Evolutionary conservation across 2,329 filamentous ascomycete genomes (phyloP), one percentile per base, ranked within the genome.

Genomic region (Fusarium nisikadoi): DNA sequence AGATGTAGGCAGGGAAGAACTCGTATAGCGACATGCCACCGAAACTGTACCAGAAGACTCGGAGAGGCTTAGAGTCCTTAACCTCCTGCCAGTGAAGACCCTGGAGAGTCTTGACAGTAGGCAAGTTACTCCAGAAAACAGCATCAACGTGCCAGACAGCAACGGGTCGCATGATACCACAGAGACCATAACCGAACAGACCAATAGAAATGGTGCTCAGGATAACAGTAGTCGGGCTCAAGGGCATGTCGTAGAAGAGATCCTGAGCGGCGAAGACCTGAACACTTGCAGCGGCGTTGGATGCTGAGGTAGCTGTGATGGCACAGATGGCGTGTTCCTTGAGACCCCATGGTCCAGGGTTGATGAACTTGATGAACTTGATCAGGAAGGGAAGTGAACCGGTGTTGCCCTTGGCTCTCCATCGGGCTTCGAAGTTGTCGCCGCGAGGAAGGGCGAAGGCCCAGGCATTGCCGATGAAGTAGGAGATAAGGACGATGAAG

Each of bases 401-500:
- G 7, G 83, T 75, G 11, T 82, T 82, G 7, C 82, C 81, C 23
- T 77, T 76, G 7, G 74, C 81, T 49, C 83, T 81, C 86, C 87
- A 89, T 45, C 81, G 77, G 31, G 84, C 81, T 62, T 87, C 83
- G 8, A 82, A 77, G n/a, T 77, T 78, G 56, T 89, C 87, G 17
- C 87, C 87, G 10, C 87, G 86, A 3, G 88, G 87, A 5, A 88
- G 80, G 10, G 65, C 19, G 3, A 64, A 56, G 3, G 77, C 76
- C 78, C 78, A 79, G 8, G 73, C 79, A n/a, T 79, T 86, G 13
- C 88, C 88, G 4, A 85, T 54, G 53, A 89, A 88, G 78, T 89
- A 89, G 17, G 86, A 85, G 49, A 89, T 87, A 43, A 89, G 83
- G 9, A 88, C 86, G 56, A 89, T 87, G 60, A 89, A 89, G 0